These are phyloP conservation scores for Pascua guehoae DNA, from an alignment of 1,284 basidiomycete species.

Conservation along the genomic window DNA sequence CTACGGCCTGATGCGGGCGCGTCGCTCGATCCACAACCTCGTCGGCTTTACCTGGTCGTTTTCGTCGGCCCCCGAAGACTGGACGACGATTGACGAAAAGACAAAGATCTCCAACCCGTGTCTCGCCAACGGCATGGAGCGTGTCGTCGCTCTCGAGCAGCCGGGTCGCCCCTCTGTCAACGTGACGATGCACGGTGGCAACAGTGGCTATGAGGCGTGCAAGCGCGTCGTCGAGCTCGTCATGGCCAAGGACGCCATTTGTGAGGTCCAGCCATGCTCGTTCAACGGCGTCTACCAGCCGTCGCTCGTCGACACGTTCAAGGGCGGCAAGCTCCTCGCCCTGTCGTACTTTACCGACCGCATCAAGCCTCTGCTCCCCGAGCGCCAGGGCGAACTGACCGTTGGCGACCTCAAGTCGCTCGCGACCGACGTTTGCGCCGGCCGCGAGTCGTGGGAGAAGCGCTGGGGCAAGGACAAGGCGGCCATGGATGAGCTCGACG, in stretches of 20 bases:
- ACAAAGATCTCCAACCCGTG: conserved; percentile 70
- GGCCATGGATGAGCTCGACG: conserved; percentile 72
- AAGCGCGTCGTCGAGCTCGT: conserved; percentile 80
- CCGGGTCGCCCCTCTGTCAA: conserved; percentile 56
- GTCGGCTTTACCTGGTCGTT: conserved; percentile 78
- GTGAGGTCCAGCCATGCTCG: conserved; percentile 85
- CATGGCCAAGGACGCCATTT: conserved; percentile 94
- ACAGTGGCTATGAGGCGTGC: conserved; percentile 82
- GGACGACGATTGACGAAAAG: conserved; percentile 48
- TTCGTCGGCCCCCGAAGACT: conserved; percentile 47
- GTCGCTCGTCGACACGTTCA: conserved; percentile 84
- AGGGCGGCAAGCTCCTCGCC: conserved; percentile 70
- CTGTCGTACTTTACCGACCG: conserved; percentile 98
- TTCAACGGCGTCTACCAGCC: conserved; percentile 98
- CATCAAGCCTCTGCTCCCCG: conserved; percentile 69
- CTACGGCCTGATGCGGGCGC: conserved; percentile 89
- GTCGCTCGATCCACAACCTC: conserved; percentile 79
- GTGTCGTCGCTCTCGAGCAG: conserved; percentile 66
- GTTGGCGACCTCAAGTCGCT: conserved; percentile 63
- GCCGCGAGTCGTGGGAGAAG: conserved; percentile 60
- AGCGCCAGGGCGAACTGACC: conserved; percentile 50
- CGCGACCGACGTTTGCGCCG: conserved; percentile 68
- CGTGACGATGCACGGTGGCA: conserved; percentile 76
- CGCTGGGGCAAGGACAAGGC: conserved; percentile 50
- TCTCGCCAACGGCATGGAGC: conserved; percentile 64